A percentile compares a stretch with the other conserved stretches of the same genome.
These are phyloP conservation scores for Phytophthora nicotianae DNA, from an alignment of 352 stramenopile genomes.

Conservation along the genomic window DNA sequence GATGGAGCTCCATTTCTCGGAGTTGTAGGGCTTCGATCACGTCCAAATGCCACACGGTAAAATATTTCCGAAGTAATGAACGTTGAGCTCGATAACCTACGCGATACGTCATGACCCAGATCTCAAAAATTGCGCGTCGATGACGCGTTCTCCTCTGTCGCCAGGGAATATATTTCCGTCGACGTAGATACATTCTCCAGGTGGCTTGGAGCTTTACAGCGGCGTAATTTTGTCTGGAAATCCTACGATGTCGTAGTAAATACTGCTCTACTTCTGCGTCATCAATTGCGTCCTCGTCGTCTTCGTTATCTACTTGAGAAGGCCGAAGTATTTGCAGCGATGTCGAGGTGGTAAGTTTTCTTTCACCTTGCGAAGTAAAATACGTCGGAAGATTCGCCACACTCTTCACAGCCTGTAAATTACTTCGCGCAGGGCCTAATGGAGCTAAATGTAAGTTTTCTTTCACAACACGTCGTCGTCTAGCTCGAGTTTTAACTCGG, in stretches of 20 bases:
- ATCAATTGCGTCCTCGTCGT: slow-evolving; percentile 23
- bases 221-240: slow-evolving; percentile 29
- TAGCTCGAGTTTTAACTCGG: slow-evolving; percentile 20
- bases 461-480: slow-evolving; percentile 23
- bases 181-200: slow-evolving; percentile 56
- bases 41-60: slow-evolving; percentile 52
- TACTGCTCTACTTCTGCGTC: slow-evolving; percentile 32
- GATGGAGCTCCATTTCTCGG: slow-evolving; percentile 60
- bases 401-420: slow-evolving; percentile 21
- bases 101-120: slow-evolving; percentile 54
- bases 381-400: slow-evolving; percentile 2
- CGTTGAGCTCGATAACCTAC: slow-evolving; percentile 42
- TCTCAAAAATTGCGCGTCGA: slow-evolving; percentile 45
- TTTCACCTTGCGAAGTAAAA: slow-evolving; percentile 3
- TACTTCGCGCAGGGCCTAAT: slow-evolving; percentile 7
- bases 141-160: slow-evolving; percentile 31
- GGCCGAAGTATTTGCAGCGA: slow-evolving; percentile 23
- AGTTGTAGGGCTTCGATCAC: slow-evolving; percentile 53
- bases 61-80: slow-evolving; percentile 42
- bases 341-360: slow-evolving; percentile 12
- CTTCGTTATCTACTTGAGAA: slow-evolving; percentile 9
- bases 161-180: slow-evolving; percentile 56
- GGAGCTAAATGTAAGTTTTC: slow-evolving; percentile 24
- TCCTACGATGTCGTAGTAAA: slow-evolving; percentile 20
- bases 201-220: slow-evolving; percentile 54